These are phyloP conservation scores for Lactuca sativa DNA, from an alignment of 129 eudicot genomes.

Conservation along the genomic window DNA sequence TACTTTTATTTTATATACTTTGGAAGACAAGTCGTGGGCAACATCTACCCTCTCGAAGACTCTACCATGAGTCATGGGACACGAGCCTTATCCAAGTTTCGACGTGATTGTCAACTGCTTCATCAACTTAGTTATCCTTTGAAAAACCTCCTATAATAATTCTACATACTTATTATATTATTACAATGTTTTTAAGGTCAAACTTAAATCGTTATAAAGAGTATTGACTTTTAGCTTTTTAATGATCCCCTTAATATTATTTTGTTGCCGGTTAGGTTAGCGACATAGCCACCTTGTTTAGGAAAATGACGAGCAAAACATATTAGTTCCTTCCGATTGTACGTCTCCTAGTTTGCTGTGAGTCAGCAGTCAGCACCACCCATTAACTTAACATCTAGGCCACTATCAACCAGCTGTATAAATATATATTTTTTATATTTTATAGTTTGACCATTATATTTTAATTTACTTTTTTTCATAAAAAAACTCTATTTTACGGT, in stretches of 20 bases:
- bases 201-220: neutral
- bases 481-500: neutral
- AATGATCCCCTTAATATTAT: neutral
- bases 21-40: neutral
- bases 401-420: neutral
- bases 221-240: neutral
- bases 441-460: too few species aligned
- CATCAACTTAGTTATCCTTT: neutral
- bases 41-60: neutral
- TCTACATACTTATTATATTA: too few species aligned
- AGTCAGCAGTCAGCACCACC: neutral
- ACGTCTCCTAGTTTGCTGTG: neutral
- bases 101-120: neutral
- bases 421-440: neutral
- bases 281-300: neutral
- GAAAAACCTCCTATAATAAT: too few species aligned
- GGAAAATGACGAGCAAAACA: neutral
- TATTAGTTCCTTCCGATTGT: neutral
- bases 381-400: neutral
- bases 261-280: neutral
- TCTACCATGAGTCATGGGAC: neutral
- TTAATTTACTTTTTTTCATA: too few species aligned
- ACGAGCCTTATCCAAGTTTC: neutral
- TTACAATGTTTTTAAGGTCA: neutral
- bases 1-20: neutral